Conservation (phyloP, 1,284 basidiomycete species). For the Apiotrichum gracile region DNA sequence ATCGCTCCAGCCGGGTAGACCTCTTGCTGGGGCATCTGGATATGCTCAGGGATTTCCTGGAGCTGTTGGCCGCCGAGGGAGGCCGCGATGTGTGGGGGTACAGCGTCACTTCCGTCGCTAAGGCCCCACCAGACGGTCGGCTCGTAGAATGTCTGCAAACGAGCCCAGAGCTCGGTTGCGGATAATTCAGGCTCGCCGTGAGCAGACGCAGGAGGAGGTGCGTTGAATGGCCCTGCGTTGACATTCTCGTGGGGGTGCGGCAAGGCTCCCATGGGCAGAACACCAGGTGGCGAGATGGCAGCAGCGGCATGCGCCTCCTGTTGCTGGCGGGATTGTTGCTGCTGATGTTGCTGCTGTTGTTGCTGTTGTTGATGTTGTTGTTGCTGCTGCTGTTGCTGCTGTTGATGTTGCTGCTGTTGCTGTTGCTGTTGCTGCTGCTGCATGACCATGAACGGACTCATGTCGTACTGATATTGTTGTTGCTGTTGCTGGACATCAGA, state of each 20-base stretch:
- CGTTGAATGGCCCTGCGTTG: background rate
- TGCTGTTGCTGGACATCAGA: too few relatives aligned
- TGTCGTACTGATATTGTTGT: background rate
- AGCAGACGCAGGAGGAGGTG: background rate
- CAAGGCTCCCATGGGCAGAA: too few relatives aligned
- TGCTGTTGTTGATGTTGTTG: conserved; percentile 2
- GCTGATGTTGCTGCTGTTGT: too few relatives aligned
- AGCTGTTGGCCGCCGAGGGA: background rate
- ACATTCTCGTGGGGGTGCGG: background rate
- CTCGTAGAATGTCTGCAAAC: conserved; percentile 41
- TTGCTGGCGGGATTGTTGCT: background rate
- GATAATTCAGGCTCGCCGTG: background rate
- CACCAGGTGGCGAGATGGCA: too few relatives aligned
- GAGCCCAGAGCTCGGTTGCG: conserved; percentile 32
- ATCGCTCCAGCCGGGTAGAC: background rate
- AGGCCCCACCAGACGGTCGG: conserved; percentile 22
- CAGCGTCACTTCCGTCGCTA: background rate
- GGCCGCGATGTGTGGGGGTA: background rate
- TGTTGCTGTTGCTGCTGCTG: background rate
- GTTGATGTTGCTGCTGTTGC: background rate
- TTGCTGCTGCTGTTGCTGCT: conserved; percentile 3
- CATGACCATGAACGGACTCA: background rate
- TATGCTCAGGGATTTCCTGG: background rate
- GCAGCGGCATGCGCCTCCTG: background rate
- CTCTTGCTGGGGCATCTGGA: background rate